Conservation (phyloP, 1,284 basidiomycete species). For the Agroathelia rolfsii region DNA sequence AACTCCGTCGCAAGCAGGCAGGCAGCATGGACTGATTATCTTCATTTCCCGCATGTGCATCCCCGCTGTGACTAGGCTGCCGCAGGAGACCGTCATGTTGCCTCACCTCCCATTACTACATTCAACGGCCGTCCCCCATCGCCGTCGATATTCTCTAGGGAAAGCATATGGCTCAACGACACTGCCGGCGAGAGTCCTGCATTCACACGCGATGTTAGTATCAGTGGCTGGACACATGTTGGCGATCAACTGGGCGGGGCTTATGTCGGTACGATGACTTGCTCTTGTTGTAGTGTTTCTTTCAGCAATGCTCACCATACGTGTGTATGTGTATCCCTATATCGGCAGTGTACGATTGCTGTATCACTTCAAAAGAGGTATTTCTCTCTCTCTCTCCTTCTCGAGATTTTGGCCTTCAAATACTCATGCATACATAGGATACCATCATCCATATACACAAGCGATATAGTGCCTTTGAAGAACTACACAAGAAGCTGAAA, state of each 20-base stretch:
- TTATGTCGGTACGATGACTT: no score
- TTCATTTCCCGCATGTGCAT: neutral
- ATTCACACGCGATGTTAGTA: no score
- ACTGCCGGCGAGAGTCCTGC: no score
- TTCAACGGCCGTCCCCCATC: no score
- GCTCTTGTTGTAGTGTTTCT: no score
- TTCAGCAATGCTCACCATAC: slow-evolving; percentile 3
- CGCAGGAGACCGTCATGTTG: slow-evolving; percentile 1
- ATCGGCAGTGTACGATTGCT: neutral
- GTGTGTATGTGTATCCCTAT: slow-evolving; percentile 12
- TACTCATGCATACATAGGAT: slow-evolving; percentile 24
- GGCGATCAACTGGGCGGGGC: slow-evolving; percentile 2
- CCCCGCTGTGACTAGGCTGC: neutral
- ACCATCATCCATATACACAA: slow-evolving; percentile 59
- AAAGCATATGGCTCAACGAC: no score
- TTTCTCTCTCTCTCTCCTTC: neutral
- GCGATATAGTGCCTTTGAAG: slow-evolving; percentile 60
- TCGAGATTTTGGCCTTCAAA: slow-evolving; percentile 1
- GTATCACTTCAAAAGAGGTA: neutral
- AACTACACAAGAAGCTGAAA: slow-evolving; percentile 41
- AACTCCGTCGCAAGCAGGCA: neutral
- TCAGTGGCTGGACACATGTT: no score
- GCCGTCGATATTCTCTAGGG: no score
- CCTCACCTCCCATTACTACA: slow-evolving; percentile 3
- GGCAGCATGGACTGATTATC: neutral